These are phyloP conservation scores for Diutina scorzettiae DNA, from an alignment of 1,139 yeast genomes.

Conservation along the genomic window DNA sequence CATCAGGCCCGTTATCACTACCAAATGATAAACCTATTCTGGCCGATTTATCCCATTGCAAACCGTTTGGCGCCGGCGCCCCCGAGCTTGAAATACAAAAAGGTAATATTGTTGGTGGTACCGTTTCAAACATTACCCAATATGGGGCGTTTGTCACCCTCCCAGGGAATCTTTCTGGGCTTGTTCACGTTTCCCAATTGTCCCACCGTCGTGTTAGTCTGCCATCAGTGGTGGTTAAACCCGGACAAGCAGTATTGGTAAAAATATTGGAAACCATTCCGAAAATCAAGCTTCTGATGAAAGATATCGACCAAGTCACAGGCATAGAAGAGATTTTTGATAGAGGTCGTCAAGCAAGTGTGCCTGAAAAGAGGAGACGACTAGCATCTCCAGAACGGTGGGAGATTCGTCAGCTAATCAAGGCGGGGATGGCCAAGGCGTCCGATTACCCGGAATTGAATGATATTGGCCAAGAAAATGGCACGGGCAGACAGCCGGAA, in stretches of 20 bases:
- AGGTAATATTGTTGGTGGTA: slow-evolving; percentile 46
- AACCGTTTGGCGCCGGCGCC: neutral
- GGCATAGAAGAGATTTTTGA: slow-evolving; percentile 34
- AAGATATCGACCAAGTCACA: slow-evolving; percentile 58
- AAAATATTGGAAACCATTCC: slow-evolving; percentile 39
- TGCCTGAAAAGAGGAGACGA: slow-evolving; percentile 14
- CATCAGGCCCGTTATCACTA: neutral
- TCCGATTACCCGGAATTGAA: slow-evolving; percentile 60
- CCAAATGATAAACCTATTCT: neutral
- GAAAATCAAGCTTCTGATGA: slow-evolving; percentile 56
- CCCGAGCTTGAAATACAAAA: slow-evolving; percentile 15
- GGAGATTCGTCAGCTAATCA: slow-evolving; percentile 76
- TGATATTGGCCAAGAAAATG: slow-evolving; percentile 11
- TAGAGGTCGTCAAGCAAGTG: neutral
- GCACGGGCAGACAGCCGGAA: neutral
- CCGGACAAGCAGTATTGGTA: slow-evolving; percentile 56
- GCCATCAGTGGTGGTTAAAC: slow-evolving; percentile 46
- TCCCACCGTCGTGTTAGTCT: slow-evolving; percentile 39
- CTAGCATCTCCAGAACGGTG: slow-evolving; percentile 81
- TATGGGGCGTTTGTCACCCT: slow-evolving; percentile 71
- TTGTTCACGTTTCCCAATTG: slow-evolving; percentile 70
- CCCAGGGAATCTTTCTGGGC: slow-evolving; percentile 29
- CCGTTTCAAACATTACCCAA: slow-evolving; percentile 42
- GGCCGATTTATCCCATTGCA: too few relatives aligned
- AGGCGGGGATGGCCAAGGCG: slow-evolving; percentile 63